Conservation (phyloP, 2,329 filamentous ascomycete genomes). For the Phialophora verrucosa region DNA sequence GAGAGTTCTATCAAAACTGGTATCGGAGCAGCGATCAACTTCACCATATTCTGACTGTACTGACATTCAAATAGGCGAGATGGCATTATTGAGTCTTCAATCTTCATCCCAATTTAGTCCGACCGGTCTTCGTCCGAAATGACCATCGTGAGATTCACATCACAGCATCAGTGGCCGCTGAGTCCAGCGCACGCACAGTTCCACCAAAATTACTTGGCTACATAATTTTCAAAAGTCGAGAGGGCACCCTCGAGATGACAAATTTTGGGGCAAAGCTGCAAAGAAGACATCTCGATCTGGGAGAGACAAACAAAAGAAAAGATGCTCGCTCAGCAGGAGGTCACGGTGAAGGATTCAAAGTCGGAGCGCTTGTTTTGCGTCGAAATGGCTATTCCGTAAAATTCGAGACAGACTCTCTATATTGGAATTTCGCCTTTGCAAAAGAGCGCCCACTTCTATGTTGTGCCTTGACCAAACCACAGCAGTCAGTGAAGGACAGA, state of each 20-base stretch:
- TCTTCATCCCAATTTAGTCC: background rate
- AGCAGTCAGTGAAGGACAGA: background rate
- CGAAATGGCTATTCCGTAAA: constrained; percentile 34
- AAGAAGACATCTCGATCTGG: constrained; percentile 21
- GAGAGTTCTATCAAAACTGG: constrained; percentile 38
- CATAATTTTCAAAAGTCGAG: constrained; percentile 36
- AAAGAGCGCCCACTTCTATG: background rate
- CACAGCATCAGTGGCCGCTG: background rate
- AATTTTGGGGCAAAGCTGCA: constrained; percentile 39
- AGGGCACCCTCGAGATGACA: constrained; percentile 36
- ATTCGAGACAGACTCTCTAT: constrained; percentile 34
- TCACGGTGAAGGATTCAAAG: constrained; percentile 43
- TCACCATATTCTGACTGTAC: background rate
- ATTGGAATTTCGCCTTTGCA: constrained; percentile 35
- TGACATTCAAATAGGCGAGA: constrained; percentile 31
- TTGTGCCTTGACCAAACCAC: background rate
- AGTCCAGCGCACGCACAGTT: background rate
- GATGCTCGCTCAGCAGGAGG: constrained; percentile 34
- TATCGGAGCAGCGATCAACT: constrained; percentile 2
- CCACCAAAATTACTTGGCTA: constrained; percentile 33
- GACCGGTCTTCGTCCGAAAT: constrained; percentile 7
- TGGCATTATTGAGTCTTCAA: constrained; percentile 26
- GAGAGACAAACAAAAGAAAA: constrained; percentile 31
- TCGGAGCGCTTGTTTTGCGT: constrained; percentile 41
- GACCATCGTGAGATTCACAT: constrained; percentile 22